Base-by-base conservation (phyloP, 2,329 filamentous ascomycete species). In the Penicillium palitans region DNA sequence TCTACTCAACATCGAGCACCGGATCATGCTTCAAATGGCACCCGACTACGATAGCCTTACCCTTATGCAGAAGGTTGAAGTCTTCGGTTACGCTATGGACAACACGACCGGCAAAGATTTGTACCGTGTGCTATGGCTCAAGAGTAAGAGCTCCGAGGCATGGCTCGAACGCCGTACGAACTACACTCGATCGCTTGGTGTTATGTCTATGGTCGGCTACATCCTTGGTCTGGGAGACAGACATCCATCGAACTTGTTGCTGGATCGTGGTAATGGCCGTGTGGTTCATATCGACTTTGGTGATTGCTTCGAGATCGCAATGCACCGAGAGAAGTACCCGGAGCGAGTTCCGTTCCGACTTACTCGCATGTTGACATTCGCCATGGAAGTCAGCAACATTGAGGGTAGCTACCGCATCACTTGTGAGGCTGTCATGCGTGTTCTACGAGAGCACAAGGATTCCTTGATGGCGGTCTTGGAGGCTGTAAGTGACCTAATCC, bases 191-290 rank as follows among this genome's bases (percentile, higher is more conserved):
- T 98, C 93, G 1, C 83, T 99, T 2, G 95, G 91, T 67, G 95
- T 99, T 69, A 99, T 99, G 95, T 97, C 92, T n/a, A 99, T 99
- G 92, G 95, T 98, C n/a, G 95, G 95, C 63, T 99, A 99, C 76
- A 98, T 99, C 64, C 86, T 99, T 24, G 96, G 95, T 60, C 82
- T 99, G 15, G 95, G 95, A 55, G 95, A 99, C 78, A 88, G 96
- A 48, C 95, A 99, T 78, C 96, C 96, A 39, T 97, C 92, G 60
- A 99, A 99, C 75, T 80, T 99, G 70, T 96, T 99, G 89, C 88
- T 99, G 41, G 95, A 99, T 75, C 89, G 92, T 40, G 87, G 96
- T 61, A 98, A 93, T 1, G 95, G 95, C 72, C 96, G 96, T 80
- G 95, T 99, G 62, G 89, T 99, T 65, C 95, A 99, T 74, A 98